These are phyloP conservation scores for Suillus placidus DNA, from an alignment of 768 basidiomycete species.

Conservation along the genomic window DNA sequence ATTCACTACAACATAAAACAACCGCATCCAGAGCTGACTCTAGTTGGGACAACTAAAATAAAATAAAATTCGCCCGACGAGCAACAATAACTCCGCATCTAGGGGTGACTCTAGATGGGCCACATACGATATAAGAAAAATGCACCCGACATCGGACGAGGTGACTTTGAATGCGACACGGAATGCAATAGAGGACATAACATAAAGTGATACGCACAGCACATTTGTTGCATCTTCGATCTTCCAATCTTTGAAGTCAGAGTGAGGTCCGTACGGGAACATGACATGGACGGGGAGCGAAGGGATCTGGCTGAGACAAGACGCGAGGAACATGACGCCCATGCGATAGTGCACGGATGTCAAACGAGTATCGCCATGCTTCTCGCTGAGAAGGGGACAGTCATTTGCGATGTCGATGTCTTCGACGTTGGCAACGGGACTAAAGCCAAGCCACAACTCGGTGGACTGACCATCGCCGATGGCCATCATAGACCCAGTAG, in stretches of 20 bases:
- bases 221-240: not conserved
- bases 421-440: not conserved
- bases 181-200: no score
- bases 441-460: not conserved
- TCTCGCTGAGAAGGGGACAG: not conserved
- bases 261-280: not conserved
- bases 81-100: no score
- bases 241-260: not conserved
- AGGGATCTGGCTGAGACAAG: not conserved
- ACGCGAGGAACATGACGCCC: not conserved
- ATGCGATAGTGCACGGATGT: not conserved
- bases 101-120: no score
- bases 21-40: no score
- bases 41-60: no score
- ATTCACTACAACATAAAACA: no score
- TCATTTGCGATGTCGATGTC: not conserved
- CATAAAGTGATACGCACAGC: not conserved
- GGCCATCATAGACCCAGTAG: not conserved
- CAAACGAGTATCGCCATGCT: not conserved
- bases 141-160: no score
- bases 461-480: not conserved
- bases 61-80: no score
- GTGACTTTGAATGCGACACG: no score
- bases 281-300: not conserved
- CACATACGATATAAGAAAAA: no score